Evolutionary conservation across 805 yeast genomes (phyloP).

Genomic region (Vanderwaltozyma verrucispora): DNA sequence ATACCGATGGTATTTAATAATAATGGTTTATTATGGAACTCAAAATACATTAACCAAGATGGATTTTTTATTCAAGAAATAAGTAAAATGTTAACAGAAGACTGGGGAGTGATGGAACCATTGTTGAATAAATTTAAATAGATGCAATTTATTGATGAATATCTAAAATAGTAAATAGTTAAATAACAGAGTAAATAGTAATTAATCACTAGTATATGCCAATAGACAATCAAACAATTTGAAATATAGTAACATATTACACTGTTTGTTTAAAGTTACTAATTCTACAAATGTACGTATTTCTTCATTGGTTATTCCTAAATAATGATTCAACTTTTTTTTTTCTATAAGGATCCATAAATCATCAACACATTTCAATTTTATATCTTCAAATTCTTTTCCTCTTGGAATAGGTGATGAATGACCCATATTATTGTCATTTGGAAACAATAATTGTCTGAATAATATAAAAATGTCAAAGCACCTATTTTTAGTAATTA

Average conservation of each 20-base stretch:
- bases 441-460: constrained; percentile 36
- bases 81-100: not conserved
- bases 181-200: too few species aligned
- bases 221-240: constrained; percentile 34
- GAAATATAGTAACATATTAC: constrained; percentile 36
- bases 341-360: constrained; percentile 16
- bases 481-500: constrained; percentile 10
- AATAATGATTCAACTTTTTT: constrained; percentile 8
- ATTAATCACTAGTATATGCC: constrained; percentile 12
- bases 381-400: constrained; percentile 29
- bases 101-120: not conserved
- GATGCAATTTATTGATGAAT: too few species aligned
- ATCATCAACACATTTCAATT: constrained; percentile 18
- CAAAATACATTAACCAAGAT: constrained; percentile 2
- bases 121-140: too few species aligned
- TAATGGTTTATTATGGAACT: constrained; percentile 3
- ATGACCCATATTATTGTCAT: constrained; percentile 41
- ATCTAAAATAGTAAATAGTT: too few species aligned
- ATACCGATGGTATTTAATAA: constrained; percentile 16
- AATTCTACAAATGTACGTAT: constrained; percentile 19
- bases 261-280: constrained; percentile 30
- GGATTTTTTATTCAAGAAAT: constrained; percentile 4
- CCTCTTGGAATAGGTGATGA: constrained; percentile 33
- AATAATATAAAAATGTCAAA: constrained; percentile 18
- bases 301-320: constrained; percentile 17